Conservation (phyloP, 805 yeast species). For the Torulaspora quercuum region DNA sequence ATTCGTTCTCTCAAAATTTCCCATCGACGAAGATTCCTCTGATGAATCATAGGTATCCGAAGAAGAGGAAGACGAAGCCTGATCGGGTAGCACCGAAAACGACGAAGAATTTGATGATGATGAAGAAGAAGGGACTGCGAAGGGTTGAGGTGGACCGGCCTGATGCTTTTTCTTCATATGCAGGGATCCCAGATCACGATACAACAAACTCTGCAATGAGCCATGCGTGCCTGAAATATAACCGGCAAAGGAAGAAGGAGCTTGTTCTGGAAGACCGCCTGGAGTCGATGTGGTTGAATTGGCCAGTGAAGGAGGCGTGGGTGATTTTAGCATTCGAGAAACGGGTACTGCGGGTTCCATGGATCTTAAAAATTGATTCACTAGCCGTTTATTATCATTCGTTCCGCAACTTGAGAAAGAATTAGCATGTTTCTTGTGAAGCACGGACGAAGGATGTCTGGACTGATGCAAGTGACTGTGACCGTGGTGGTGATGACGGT, state of each 20-base stretch:
- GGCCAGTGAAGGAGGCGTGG: neutral
- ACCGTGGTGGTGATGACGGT: neutral
- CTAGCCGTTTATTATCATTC: slow-evolving; percentile 28
- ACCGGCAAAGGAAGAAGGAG: neutral
- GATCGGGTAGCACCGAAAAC: slow-evolving; percentile 9
- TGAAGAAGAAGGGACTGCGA: slow-evolving; percentile 5
- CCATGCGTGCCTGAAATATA: slow-evolving; percentile 12
- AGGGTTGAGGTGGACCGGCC: slow-evolving; percentile 6
- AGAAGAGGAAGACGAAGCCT: slow-evolving; percentile 12
- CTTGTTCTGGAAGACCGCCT: neutral
- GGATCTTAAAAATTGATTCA: slow-evolving; percentile 29
- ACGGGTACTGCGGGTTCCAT: slow-evolving; percentile 20
- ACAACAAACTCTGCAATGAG: slow-evolving; percentile 25
- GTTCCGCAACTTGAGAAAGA: slow-evolving; percentile 11
- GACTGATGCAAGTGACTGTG: slow-evolving; percentile 3
- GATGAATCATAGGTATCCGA: slow-evolving; percentile 14
- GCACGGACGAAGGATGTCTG: slow-evolving; percentile 1
- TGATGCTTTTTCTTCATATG: slow-evolving; percentile 5
- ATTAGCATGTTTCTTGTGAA: slow-evolving; percentile 7
- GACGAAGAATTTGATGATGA: slow-evolving; percentile 16
- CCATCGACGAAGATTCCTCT: slow-evolving; percentile 10
- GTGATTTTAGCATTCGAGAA: neutral
- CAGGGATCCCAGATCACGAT: slow-evolving; percentile 22
- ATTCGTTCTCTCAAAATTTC: slow-evolving; percentile 11
- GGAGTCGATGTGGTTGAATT: neutral